Conservation (phyloP, 163 green algal genomes). For the Trebouxia gelatinosa region DNA sequence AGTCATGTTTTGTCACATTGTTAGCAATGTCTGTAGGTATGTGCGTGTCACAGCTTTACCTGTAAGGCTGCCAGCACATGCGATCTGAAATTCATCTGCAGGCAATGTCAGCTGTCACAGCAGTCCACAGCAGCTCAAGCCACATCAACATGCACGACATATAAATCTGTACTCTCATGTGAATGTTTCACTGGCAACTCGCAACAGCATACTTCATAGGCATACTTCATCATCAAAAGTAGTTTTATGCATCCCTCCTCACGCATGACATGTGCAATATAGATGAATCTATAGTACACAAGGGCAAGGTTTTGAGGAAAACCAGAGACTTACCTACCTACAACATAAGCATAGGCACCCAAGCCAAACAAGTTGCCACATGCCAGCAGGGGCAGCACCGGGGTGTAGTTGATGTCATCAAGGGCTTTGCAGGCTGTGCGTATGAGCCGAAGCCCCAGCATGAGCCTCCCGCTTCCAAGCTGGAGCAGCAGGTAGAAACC, state of each 20-base stretch:
- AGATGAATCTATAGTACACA: no score
- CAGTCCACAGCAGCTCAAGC: no score
- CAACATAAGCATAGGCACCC: slow-evolving; percentile 22
- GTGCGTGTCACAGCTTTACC: no score
- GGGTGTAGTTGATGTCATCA: slow-evolving; percentile 6
- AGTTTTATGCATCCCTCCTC: not conserved
- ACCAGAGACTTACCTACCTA: slow-evolving; percentile 16
- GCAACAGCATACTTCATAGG: not conserved
- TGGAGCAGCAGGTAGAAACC: slow-evolving; percentile 14
- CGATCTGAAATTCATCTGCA: not conserved
- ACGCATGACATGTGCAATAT: not conserved
- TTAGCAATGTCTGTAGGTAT: no score
- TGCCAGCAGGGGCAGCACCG: not conserved
- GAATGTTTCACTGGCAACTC: not conserved
- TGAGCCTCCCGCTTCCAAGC: slow-evolving; percentile 13
- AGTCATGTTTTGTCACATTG: not conserved
- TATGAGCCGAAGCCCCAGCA: slow-evolving; percentile 9
- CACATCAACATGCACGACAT: no score
- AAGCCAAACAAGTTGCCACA: slow-evolving; percentile 4
- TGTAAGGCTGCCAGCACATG: not conserved
- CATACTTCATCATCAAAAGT: not conserved
- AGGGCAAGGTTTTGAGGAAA: not conserved
- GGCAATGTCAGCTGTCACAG: not conserved
- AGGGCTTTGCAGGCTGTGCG: not conserved
- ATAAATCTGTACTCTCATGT: no score